Percentiles rank a stretch among this genome's conserved stretches.
Conservation (phyloP, 352 stramenopile genomes). For the Peronosclerospora sorghi region DNA sequence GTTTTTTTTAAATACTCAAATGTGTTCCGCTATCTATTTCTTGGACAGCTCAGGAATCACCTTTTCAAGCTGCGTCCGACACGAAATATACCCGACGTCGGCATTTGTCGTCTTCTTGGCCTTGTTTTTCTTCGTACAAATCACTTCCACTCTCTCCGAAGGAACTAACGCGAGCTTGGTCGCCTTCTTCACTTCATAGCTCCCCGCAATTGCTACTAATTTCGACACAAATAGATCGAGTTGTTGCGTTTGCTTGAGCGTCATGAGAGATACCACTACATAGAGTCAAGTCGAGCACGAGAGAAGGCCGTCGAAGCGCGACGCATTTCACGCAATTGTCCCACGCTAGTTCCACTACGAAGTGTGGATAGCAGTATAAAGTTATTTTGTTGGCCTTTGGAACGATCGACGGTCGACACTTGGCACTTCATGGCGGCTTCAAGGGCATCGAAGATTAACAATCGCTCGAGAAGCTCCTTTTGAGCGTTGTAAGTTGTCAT, state of each 20-base stretch:
- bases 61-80: constrained; percentile 19
- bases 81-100: constrained; percentile 17
- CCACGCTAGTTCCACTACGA: constrained; percentile 71
- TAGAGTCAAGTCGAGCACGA: constrained; percentile 90
- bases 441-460: constrained; percentile 39
- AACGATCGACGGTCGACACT: constrained; percentile 91
- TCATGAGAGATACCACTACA: constrained; percentile 68
- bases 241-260: constrained; percentile 70
- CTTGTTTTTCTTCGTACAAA: constrained; percentile 1
- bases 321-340: constrained; percentile 87
- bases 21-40: too few relatives aligned
- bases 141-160: constrained; percentile 13
- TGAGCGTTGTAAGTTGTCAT: constrained; percentile 95
- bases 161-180: constrained; percentile 28
- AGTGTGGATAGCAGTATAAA: constrained; percentile 91
- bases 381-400: constrained; percentile 93
- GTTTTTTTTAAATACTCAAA: too few relatives aligned
- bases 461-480: constrained; percentile 84
- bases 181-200: constrained; percentile 13
- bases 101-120: constrained; percentile 12
- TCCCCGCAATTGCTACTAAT: constrained; percentile 14
- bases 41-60: constrained; percentile 14
- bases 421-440: constrained; percentile 12
- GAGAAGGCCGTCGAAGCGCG: constrained; percentile 89
- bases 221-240: constrained; percentile 61